Conservation (phyloP, 139 green algal species). For the Chlamydomonas incerta region DNA sequence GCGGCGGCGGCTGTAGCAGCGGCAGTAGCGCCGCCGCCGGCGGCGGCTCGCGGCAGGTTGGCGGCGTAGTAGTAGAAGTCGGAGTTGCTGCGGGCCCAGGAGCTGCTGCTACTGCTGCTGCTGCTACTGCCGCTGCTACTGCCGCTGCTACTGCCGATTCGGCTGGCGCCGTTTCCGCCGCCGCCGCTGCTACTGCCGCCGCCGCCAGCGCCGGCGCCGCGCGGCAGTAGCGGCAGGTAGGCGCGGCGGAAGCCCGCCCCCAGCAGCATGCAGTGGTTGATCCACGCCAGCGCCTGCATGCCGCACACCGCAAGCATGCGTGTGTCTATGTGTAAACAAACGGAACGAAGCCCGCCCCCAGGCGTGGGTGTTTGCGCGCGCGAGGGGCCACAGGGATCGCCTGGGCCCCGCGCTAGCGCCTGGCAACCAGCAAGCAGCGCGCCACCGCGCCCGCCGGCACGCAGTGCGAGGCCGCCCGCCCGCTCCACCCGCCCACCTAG, state of each 20-base stretch:
- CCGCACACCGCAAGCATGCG: too few species aligned
- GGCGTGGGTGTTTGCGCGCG: too few species aligned
- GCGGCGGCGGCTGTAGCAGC: background rate
- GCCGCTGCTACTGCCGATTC: background rate
- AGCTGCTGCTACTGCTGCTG: background rate
- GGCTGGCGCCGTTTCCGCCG: background rate
- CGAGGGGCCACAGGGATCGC: too few species aligned
- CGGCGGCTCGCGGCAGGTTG: slow-evolving; percentile 6
- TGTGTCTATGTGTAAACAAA: too few species aligned
- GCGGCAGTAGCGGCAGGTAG: background rate
- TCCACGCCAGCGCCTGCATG: background rate
- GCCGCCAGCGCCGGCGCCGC: background rate
- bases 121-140: background rate
- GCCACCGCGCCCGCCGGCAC: too few species aligned
- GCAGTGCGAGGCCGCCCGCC: too few species aligned
- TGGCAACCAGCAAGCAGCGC: too few species aligned
- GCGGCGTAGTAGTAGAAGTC: slow-evolving; percentile 30
- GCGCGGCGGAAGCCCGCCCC: slow-evolving; percentile 24
- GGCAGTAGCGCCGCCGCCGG: background rate
- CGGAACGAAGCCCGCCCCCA: too few species aligned
- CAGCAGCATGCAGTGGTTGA: slow-evolving; percentile 50
- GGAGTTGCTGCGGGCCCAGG: too few species aligned
- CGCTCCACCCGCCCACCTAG: too few species aligned
- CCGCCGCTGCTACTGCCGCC: background rate
- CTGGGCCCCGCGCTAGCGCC: too few species aligned